A percentile compares a stretch with the other conserved stretches of the same genome.
Evolutionary conservation across 2,329 filamentous ascomycete species (phyloP).

Genomic region (Fusarium devonianum): DNA sequence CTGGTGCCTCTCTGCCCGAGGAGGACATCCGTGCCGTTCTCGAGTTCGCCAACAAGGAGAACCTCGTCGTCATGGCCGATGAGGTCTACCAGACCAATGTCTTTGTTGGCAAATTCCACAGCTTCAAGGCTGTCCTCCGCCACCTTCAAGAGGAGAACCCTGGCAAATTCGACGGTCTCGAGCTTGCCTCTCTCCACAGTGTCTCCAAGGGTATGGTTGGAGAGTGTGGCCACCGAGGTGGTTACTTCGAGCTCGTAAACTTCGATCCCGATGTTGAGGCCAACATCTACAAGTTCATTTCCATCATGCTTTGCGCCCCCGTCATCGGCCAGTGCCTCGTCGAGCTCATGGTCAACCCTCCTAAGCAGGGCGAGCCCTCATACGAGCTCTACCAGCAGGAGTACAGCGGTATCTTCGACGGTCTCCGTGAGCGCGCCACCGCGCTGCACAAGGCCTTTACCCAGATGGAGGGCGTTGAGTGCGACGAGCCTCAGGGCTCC

Average conservation of each 20-base stretch:
- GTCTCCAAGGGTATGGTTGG: slow-evolving; percentile 98
- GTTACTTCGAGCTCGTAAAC: slow-evolving; percentile 94
- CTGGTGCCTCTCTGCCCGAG: slow-evolving; percentile 82
- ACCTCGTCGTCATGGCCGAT: slow-evolving; percentile 89
- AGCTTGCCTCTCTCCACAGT: slow-evolving; percentile 91
- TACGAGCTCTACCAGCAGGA: slow-evolving; percentile 85
- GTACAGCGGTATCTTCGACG: slow-evolving; percentile 81
- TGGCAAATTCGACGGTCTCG: slow-evolving; percentile 81
- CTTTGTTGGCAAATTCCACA: slow-evolving; percentile 91
- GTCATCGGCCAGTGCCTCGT: slow-evolving; percentile 96
- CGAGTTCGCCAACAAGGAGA: slow-evolving; percentile 83
- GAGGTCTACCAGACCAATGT: slow-evolving; percentile 99
- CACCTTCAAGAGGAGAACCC: slow-evolving; percentile 77
- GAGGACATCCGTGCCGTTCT: slow-evolving; percentile 85
- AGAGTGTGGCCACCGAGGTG: slow-evolving; percentile 96
- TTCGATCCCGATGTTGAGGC: slow-evolving; percentile 86
- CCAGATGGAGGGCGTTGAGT: slow-evolving; percentile 95
- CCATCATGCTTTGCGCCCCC: slow-evolving; percentile 94
- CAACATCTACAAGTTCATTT: slow-evolving; percentile 98
- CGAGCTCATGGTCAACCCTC: slow-evolving; percentile 98
- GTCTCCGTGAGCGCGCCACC: slow-evolving; percentile 78
- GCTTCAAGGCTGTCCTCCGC: slow-evolving; percentile 90
- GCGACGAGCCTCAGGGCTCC: slow-evolving; percentile 86
- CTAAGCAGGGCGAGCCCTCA: slow-evolving; percentile 81
- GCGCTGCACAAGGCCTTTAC: slow-evolving; percentile 90